Evolutionary conservation across 768 basidiomycete species (phyloP), one percentile per base, ranked within the genome.

Genomic region (Boletales sp.): DNA sequence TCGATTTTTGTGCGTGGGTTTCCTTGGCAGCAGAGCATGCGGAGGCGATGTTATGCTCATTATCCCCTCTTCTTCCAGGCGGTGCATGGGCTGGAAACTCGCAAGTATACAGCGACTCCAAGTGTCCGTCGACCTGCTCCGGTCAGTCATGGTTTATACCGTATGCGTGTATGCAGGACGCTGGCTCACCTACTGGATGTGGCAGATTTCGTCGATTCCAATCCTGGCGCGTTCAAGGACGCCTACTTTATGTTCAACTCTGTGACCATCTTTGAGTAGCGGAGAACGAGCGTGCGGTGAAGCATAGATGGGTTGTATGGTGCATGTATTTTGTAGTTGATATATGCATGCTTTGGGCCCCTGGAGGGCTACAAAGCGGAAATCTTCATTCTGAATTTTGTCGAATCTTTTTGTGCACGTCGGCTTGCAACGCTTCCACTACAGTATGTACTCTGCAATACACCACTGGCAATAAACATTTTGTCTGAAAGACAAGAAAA

Each of bases 181-280:
- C 46, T 47, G 0, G 48, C 44, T 46, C 24, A 48, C 17, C 37
- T 7, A 32, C 27, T 39, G 2, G 38, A 54, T 57, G 40, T 52
- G 36, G 0, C 19, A 70, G 68, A 63, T 42, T 67, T 59, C 40
- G 74, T 77, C 12, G 48, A 66, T 50, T 57, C 65, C 37, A 70
- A 71, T 45, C 74, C 76, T 0, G 47, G 46, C 0, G 73, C 73
- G 4, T 77, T 77, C 48, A 5, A 37, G 2, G 58, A 72, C 10
- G 73, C 76, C 6, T 76, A 69, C 53, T 77, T 74, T 50, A 68
- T 68, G 13, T 66, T 77, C 56, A 69, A 69, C 15, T 56, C 64
- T 8, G 37, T 77, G 37, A 55, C 59, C 21, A 63, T 77, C 15
- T 77, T 72, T 54, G 40, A 69, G 30, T 67, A 56, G 43, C 39